phyloP scores from a whole-genome alignment of 2,329 filamentous ascomycete species.

The Claviceps sorghi region DNA sequence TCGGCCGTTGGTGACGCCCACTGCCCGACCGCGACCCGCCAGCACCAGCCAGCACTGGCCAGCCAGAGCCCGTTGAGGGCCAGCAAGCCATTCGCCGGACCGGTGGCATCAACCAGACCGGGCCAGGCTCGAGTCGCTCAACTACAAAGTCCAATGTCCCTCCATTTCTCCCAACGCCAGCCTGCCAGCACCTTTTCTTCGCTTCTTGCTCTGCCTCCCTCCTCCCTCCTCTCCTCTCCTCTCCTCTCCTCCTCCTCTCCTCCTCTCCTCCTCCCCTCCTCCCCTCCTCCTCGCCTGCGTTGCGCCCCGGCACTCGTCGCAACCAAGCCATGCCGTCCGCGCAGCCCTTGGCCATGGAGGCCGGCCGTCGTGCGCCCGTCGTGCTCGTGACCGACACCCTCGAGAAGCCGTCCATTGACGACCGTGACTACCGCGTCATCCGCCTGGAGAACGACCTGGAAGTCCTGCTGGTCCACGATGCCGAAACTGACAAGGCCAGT shows the following conservation, averaged over 20 bases:
- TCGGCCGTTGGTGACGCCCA: background rate
- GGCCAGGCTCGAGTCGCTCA: too few relatives aligned
- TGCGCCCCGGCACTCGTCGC: slow-evolving; percentile 1
- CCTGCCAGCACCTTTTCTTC: too few relatives aligned
- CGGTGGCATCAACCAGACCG: too few relatives aligned
- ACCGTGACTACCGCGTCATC: slow-evolving; percentile 78
- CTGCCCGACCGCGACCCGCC: background rate
- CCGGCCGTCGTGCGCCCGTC: slow-evolving; percentile 17
- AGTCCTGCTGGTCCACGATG: slow-evolving; percentile 82
- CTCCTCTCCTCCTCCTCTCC: background rate
- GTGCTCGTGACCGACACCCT: slow-evolving; percentile 49
- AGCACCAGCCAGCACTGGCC: too few relatives aligned
- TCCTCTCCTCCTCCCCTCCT: background rate
- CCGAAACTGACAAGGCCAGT: slow-evolving; percentile 91
- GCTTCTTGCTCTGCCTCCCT: too few relatives aligned
- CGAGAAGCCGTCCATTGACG: slow-evolving; percentile 73
- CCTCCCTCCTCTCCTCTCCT: too few relatives aligned
- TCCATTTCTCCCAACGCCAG: too few relatives aligned
- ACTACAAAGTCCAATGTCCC: background rate
- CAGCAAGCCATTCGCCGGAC: too few relatives aligned
- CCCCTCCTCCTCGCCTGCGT: background rate
- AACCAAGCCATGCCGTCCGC: slow-evolving; percentile 17
- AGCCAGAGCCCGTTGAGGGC: too few relatives aligned
- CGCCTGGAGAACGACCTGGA: slow-evolving; percentile 76
- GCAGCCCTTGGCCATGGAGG: slow-evolving; percentile 20